Percentiles rank a stretch among this genome's conserved stretches.
Evolutionary conservation across 1,284 basidiomycete species (phyloP).

Genomic region (Coriolopsis trogii): DNA sequence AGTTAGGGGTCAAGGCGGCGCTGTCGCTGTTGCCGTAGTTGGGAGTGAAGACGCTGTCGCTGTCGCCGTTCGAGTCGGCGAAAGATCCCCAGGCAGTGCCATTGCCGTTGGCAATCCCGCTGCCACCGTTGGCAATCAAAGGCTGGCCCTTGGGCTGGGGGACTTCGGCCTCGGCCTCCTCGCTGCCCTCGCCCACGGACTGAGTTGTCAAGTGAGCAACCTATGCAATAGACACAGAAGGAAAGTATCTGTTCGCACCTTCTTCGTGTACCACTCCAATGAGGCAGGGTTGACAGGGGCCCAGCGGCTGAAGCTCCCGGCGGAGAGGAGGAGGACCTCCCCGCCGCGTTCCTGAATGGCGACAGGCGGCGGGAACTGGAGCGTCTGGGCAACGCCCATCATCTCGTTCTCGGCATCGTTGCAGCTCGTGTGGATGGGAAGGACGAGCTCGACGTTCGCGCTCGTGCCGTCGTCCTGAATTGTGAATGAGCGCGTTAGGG

Average conservation of each 20-base stretch:
- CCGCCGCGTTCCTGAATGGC: conserved; percentile 7
- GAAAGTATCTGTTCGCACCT: neutral
- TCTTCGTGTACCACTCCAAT: conserved; percentile 6
- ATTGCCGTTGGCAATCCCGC: neutral
- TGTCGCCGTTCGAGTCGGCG: neutral
- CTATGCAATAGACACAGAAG: too few relatives aligned
- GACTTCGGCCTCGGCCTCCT: neutral
- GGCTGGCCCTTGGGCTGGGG: too few relatives aligned
- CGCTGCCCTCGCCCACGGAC: too few relatives aligned
- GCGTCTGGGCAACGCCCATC: conserved; percentile 2
- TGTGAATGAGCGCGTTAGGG: neutral
- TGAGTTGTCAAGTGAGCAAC: too few relatives aligned
- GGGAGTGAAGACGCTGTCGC: too few relatives aligned
- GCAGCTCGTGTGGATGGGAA: conserved; percentile 8
- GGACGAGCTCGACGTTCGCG: conserved; percentile 3
- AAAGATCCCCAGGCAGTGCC: neutral
- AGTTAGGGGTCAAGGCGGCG: too few relatives aligned
- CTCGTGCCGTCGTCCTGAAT: conserved; percentile 10
- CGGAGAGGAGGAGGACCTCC: neutral
- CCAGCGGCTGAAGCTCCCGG: conserved; percentile 8
- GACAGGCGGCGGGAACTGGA: neutral
- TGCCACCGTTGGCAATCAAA: neutral
- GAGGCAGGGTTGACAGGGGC: conserved; percentile 14
- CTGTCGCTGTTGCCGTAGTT: too few relatives aligned
- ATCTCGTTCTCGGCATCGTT: conserved; percentile 16